Base-by-base conservation (phyloP, 1,284 basidiomycete genomes). In the Pholiota adiposa region DNA sequence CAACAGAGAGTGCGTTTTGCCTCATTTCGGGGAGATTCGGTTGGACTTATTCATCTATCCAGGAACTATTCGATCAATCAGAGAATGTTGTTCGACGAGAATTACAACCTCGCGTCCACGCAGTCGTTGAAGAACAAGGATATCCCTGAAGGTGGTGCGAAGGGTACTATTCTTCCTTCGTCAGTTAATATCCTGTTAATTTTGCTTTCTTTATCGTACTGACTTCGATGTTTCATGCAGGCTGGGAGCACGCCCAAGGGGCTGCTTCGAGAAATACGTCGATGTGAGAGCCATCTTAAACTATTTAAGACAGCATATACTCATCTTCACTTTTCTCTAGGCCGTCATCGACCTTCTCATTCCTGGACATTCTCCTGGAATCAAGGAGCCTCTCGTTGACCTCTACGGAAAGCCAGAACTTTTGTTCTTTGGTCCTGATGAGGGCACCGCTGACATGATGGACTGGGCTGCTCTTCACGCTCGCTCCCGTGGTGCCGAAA, bases 51-150 rank as follows among this genome's bases (percentile, higher is more conserved):
- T n/a, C n/a, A n/a, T n/a, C n/a, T 51, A n/a, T 44, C 1, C 60
- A 92, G 90, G 73, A 94, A 90, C 75, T 98, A 97, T 74, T 96
- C 93, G 50, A 96, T 98, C 74, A 99, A 98, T 75, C 95, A 97
- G 80, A 85, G 97, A 59, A 93, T 92, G 79, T 78, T 99, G 74
- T 98, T 98, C 71, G 97, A 99, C 73, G 97, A 99, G 82, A 98
- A 98, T 75, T 99, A 99, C 73, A 94, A 89, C n/a, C 83, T 99
- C 52, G 96, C 97, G 1, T 89, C 93, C n/a, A 99, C 97, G 1
- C 97, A 99, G 76, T 90, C 91, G 2, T 79, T 98, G 75, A 98
- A 98, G 86, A 99, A 99, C 82, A 99, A 98, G 81, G 96, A 98
- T 80, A 98, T 99, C 64, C 97, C 96, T 0, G 96, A 94, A 78